Evolutionary conservation across 257 asterid species (phyloP).

Genomic region (Craterostigma plantagineum): DNA sequence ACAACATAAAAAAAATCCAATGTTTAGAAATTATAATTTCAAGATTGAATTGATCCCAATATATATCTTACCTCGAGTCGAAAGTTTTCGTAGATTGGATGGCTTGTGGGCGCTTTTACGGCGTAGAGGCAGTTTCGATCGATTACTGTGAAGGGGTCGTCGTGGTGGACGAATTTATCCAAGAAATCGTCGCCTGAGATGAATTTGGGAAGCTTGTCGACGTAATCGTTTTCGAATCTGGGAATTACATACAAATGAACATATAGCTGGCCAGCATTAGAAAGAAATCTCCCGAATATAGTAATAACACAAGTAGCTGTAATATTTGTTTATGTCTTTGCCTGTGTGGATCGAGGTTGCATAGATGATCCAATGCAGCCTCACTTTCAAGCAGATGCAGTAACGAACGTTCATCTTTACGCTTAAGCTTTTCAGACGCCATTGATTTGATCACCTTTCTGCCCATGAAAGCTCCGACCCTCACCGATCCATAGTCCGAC

Average conservation of each 20-base stretch:
- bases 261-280: background rate
- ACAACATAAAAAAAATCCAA: background rate
- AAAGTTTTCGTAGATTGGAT: slow-evolving; percentile 89
- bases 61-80: slow-evolving; percentile 70
- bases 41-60: too few species aligned
- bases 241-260: background rate
- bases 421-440: slow-evolving; percentile 33
- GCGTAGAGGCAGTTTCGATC: slow-evolving; percentile 59
- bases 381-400: slow-evolving; percentile 71
- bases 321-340: slow-evolving; percentile 7
- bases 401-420: slow-evolving; percentile 43
- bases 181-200: slow-evolving; percentile 54
- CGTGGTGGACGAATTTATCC: slow-evolving; percentile 51
- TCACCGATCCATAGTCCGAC: slow-evolving; percentile 89
- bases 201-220: slow-evolving; percentile 52
- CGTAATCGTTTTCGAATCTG: slow-evolving; percentile 83
- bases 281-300: background rate
- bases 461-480: slow-evolving; percentile 99
- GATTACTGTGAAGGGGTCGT: slow-evolving; percentile 69
- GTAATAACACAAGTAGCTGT: too few species aligned
- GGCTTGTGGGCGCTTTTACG: slow-evolving; percentile 72
- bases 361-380: slow-evolving; percentile 74
- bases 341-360: slow-evolving; percentile 95
- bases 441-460: slow-evolving; percentile 52
- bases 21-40: background rate